Base-by-base conservation (phyloP, 2,329 filamentous ascomycete genomes). In the Zymoseptoria crescenta region DNA sequence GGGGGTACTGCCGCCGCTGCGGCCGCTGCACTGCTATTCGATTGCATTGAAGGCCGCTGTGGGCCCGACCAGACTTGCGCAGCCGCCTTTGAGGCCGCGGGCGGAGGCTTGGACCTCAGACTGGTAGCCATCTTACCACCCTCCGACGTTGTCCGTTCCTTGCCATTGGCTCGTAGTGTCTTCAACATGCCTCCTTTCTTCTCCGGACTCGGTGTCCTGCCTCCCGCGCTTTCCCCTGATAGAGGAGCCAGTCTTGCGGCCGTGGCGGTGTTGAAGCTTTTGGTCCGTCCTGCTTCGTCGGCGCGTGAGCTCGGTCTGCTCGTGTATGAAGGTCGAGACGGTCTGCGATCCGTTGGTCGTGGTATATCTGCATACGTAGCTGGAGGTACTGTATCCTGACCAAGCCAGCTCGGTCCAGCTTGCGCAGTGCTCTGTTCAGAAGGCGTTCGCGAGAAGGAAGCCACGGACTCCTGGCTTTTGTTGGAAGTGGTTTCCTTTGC, bases 291-390 rank as follows among this genome's bases (percentile, higher is more conserved):
- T 8, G 55, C 56, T 10, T 69, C 67, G 19, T 61, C 59, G 30
- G 61, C 65, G 10, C 35, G 35, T 19, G 82, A 56, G 80, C 82
- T 69, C 76, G 78, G 72, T 77, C 81, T 56, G 72, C 70, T 61
- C 58, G 68, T 62, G 72, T 76, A 68, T 52, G 74, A 75, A n/a
- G 83, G 80, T 49, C 82, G 72, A 21, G 64, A 58, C 27, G 65
- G 66, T 54, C 56, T 67, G 41, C 66, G 62, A 29, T 61, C 62
- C 28, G 68, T 61, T 9, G 70, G 88, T 58, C 86, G 84, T n/a
- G 88, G 87, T n/a, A 96, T 79, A 66, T 95, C 87, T 4, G 85
- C 82, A 70, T 95, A 96, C 60, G 81, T 86, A 54, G 92, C 83
- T 7, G 89, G 87, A 52, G 89, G 90, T 63, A 96, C 87, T 1